Conservation (phyloP, 345 rosid species). For the Nasturtium officinale region DNA sequence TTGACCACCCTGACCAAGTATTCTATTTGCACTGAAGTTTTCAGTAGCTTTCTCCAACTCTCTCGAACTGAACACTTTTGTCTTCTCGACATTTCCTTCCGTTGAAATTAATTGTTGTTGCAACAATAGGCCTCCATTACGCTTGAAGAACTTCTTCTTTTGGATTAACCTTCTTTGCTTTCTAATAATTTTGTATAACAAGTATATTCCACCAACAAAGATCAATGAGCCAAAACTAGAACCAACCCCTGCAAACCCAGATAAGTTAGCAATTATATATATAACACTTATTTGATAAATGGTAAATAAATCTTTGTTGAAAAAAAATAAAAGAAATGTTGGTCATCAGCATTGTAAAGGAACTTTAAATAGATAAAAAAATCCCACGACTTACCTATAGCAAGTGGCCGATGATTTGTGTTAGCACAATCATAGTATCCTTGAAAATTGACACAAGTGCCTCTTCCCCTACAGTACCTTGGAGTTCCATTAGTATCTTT, state of each 20-base stretch:
- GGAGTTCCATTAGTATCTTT: too few relatives aligned
- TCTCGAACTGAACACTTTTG: conserved; percentile 37
- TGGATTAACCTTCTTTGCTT: background rate
- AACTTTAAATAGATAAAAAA: background rate
- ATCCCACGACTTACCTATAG: conserved; percentile 1
- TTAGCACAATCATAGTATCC: background rate
- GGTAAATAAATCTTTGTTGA: background rate
- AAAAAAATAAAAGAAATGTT: background rate
- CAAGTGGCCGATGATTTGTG: background rate
- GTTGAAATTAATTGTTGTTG: conserved; percentile 33
- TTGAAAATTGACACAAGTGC: background rate
- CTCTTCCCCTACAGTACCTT: too few relatives aligned
- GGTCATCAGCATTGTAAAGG: background rate
- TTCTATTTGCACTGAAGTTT: conserved; percentile 29
- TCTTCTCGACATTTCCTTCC: background rate
- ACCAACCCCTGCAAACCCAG: background rate
- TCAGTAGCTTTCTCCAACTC: conserved; percentile 48
- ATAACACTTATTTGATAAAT: background rate
- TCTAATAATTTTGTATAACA: background rate
- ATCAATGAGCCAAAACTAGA: background rate
- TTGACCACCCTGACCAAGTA: conserved; percentile 45
- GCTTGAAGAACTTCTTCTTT: background rate
- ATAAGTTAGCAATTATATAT: too few relatives aligned
- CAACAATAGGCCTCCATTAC: conserved; percentile 36
- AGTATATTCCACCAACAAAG: background rate